Evolutionary conservation across 2,329 filamentous ascomycete genomes (phyloP).

Genomic region (Eurotiales sp.): DNA sequence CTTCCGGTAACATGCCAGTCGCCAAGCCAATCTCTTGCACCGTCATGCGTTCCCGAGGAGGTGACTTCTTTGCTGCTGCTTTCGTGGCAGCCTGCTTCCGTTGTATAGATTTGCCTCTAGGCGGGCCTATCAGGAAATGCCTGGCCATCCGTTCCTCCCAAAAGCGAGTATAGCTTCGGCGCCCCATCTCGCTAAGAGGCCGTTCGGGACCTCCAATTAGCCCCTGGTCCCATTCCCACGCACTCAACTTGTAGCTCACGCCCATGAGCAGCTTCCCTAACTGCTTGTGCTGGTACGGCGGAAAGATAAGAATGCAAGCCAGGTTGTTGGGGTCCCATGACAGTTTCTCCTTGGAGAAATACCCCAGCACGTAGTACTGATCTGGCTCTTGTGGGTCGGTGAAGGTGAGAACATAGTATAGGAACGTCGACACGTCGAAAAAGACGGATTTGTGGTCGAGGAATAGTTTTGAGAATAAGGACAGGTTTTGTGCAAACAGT

Average conservation of each 20-base stretch:
- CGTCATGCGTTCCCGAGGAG: constrained; percentile 51
- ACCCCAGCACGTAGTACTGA: constrained; percentile 70
- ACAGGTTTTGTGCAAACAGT: constrained; percentile 92
- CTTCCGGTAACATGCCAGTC: constrained; percentile 81
- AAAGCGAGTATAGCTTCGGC: constrained; percentile 76
- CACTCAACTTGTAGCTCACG: constrained; percentile 86
- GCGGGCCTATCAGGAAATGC: constrained; percentile 47
- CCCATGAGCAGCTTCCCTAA: constrained; percentile 88
- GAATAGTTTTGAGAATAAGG: constrained; percentile 93
- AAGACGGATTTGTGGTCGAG: constrained; percentile 98
- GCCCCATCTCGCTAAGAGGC: constrained; percentile 80
- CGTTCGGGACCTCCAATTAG: constrained; percentile 90
- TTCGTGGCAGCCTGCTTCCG: constrained; percentile 41
- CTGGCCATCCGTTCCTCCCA: constrained; percentile 82
- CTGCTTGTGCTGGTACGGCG: constrained; percentile 89
- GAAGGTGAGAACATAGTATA: constrained; percentile 88
- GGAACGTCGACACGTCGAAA: constrained; percentile 90
- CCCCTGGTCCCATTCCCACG: constrained; percentile 61
- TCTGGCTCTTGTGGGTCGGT: constrained; percentile 49
- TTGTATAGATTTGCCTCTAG: constrained; percentile 24
- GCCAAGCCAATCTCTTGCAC: constrained; percentile 68
- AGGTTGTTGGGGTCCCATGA: constrained; percentile 99
- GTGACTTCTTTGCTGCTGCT: constrained; percentile 25
- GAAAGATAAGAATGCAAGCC: constrained; percentile 92
- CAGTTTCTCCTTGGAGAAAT: constrained; percentile 98